Percentiles rank a stretch among this genome's conserved stretches.
phyloP scores from a whole-genome alignment of 73 alveolate genomes.

The Stentor roeselii region DNA sequence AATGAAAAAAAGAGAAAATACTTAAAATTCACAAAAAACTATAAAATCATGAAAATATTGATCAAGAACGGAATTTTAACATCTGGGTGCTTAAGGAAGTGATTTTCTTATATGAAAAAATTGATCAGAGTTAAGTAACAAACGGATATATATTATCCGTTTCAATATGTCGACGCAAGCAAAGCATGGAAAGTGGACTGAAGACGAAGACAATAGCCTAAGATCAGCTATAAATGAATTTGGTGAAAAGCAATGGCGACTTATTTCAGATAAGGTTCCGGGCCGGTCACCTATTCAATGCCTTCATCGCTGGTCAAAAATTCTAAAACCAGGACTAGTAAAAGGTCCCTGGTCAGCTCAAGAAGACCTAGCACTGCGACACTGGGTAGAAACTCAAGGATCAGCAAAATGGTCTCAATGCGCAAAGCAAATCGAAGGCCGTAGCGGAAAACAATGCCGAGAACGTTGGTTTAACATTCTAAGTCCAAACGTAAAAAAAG shows the following conservation, averaged over 20 bases:
- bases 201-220: slow-evolving; percentile 34
- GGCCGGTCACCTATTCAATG: slow-evolving; percentile 81
- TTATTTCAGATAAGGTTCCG: slow-evolving; percentile 56
- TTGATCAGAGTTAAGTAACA: neutral
- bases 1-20: too few relatives aligned
- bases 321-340: slow-evolving; percentile 74
- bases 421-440: slow-evolving; percentile 56
- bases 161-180: neutral
- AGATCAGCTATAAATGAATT: slow-evolving; percentile 26
- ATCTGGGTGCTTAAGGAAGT: too few relatives aligned
- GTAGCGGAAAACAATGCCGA: slow-evolving; percentile 95
- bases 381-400: slow-evolving; percentile 73
- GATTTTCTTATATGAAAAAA: too few relatives aligned
- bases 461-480: slow-evolving; percentile 95
- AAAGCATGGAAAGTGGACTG: slow-evolving; percentile 25
- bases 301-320: slow-evolving; percentile 82
- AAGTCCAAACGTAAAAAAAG: slow-evolving; percentile 88
- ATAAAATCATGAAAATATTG: too few relatives aligned
- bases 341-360: slow-evolving; percentile 85
- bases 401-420: slow-evolving; percentile 66
- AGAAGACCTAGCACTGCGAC: slow-evolving; percentile 61
- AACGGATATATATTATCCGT: slow-evolving; percentile 15
- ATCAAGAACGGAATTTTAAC: too few relatives aligned
- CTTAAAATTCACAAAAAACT: too few relatives aligned
- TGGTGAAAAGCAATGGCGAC: slow-evolving; percentile 68